phyloP scores from a whole-genome alignment of 305 asterid genomes.

The Plantago rigida region DNA sequence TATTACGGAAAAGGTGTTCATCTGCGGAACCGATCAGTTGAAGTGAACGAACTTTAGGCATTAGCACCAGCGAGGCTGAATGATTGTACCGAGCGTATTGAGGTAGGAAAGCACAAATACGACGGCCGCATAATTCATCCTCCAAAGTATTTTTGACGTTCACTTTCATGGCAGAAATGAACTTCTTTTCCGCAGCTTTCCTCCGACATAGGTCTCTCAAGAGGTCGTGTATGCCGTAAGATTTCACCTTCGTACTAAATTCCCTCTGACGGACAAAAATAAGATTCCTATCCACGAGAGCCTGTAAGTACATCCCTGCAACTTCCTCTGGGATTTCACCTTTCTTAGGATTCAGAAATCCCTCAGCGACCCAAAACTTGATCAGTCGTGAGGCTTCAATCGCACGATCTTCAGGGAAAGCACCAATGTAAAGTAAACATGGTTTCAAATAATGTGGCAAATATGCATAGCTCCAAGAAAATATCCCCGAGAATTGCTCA shows the following conservation, averaged over 20 bases:
- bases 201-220: neutral
- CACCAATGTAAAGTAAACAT: neutral
- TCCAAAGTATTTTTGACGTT: neutral
- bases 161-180: neutral
- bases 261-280: neutral
- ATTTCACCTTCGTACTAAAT: neutral
- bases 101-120: neutral
- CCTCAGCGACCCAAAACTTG: neutral
- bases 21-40: neutral
- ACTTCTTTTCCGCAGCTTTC: constrained; percentile 1
- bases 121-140: neutral
- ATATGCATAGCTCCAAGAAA: constrained; percentile 1
- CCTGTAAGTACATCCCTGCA: neutral
- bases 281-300: neutral
- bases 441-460: constrained; percentile 7
- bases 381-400: neutral
- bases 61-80: no score
- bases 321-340: neutral
- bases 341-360: neutral
- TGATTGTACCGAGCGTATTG: no score
- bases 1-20: no score
- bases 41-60: neutral
- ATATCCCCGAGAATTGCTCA: neutral
- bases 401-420: neutral
- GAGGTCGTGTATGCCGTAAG: no score